phyloP scores from a whole-genome alignment of 495 filamentous ascomycete species.

The Aspergillus nidulans region DNA sequence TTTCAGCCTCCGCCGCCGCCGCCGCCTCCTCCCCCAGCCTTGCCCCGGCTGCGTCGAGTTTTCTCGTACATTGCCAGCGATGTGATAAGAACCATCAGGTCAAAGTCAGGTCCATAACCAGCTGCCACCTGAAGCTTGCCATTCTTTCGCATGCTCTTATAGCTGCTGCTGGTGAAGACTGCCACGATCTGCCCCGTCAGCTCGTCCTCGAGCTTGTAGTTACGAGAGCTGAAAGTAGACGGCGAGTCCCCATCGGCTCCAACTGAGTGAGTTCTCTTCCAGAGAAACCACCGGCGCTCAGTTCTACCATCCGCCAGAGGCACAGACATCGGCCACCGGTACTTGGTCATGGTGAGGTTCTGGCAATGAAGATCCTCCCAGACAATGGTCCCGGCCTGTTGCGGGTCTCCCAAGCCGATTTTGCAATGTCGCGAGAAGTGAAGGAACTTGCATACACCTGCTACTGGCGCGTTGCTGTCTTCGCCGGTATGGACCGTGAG shows the following conservation, averaged over 20 bases:
- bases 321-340: constrained; percentile 25
- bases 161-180: constrained; percentile 22
- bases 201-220: constrained; percentile 32
- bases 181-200: constrained; percentile 23
- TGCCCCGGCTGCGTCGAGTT: constrained; percentile 13
- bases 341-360: constrained; percentile 15
- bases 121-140: constrained; percentile 21
- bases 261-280: constrained; percentile 31
- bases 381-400: constrained; percentile 12
- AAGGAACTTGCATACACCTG: constrained; percentile 29
- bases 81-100: constrained; percentile 22
- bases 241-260: constrained; percentile 15
- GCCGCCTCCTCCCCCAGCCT: constrained; percentile 9
- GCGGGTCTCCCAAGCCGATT: constrained; percentile 30
- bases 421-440: constrained; percentile 31
- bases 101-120: constrained; percentile 21
- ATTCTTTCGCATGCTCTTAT: constrained; percentile 18
- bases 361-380: constrained; percentile 28
- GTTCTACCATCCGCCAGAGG: not conserved
- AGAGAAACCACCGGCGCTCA: constrained; percentile 24
- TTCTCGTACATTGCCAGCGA: constrained; percentile 21
- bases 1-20: constrained; percentile 12
- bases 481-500: constrained; percentile 30
- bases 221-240: constrained; percentile 11
- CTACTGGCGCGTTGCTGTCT: constrained; percentile 23